Base-by-base conservation (phyloP, 768 basidiomycete species). In the Agrocybe chaxingu region DNA sequence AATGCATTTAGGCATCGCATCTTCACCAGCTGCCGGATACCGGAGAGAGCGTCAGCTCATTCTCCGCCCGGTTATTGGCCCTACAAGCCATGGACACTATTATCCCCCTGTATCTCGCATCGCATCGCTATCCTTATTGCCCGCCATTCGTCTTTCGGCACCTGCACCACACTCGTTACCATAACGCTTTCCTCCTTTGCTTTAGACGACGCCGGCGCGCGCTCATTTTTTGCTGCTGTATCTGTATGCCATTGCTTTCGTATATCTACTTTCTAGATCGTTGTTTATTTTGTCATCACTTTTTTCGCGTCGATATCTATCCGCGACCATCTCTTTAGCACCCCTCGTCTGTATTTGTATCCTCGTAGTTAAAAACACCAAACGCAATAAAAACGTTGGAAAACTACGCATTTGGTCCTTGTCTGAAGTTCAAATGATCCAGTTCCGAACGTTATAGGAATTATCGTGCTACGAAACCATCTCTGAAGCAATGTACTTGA, bases 1-100 rank as follows among this genome's bases (percentile, higher is more conserved):
- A 35, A 10, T 57, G 56, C 56, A 6, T 42, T 10, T 53, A 51
- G 45, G 41, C 9, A 8, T 7, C 45, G 12, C 30, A 6, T 16
- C 18, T 45, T 2, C 4, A 32, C 38, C 43, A 10, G 35, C 30
- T 11, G 29, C 24, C 12, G 36, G 13, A 36, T 4, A 29, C 37
- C 47, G 18, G 47, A 10, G 36, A 24, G 1, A 5, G 24, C 24
- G 24, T 24, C 24, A 24, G 24, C 3, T 24, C 24, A 24, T 24
- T 24, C 24, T 24, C 24, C 35, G 19, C 40, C n/a, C 30, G 18
- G 36, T 33, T 52, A 30, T 18, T 12, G 24, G 45, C 45, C 45
- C 19, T 9, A 18, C n/a, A 40, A 32, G 36, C 45, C 31, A 38
- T 33, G 10, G 38, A 30, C 46, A 7, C 19, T 32, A 2, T 31